phyloP scores from a whole-genome alignment of 176 grass and related monocot genomes.

The Poa pratensis region DNA sequence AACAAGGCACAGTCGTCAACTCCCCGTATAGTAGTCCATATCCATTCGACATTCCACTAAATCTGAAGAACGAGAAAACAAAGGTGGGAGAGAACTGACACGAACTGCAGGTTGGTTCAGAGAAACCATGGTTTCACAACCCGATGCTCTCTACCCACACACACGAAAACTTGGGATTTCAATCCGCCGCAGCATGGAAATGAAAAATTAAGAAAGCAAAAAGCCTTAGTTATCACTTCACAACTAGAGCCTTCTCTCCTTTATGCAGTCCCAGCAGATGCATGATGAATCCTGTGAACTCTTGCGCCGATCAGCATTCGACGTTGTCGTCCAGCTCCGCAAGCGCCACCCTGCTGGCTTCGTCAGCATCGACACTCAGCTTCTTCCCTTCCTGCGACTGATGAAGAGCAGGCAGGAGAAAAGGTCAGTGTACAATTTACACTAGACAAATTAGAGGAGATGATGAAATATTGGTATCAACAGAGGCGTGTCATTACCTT shows the following conservation, averaged over 20 bases:
- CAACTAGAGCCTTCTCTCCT: conserved; percentile 34
- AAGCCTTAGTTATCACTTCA: conserved; percentile 51
- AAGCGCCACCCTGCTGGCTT: conserved; percentile 55
- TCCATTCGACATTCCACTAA: neutral
- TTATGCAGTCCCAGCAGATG: conserved; percentile 25
- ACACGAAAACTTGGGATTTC: conserved; percentile 36
- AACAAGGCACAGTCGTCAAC: neutral
- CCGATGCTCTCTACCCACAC: neutral
- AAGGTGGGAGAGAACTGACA: neutral
- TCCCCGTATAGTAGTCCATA: neutral
- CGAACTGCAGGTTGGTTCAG: conserved; percentile 20
- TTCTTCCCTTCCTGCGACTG: conserved; percentile 33
- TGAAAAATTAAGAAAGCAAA: conserved; percentile 10
- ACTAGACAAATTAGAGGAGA: neutral
- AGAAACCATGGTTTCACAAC: conserved; percentile 69
- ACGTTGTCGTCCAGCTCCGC: conserved; percentile 50
- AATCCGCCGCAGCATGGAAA: neutral
- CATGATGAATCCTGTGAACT: neutral
- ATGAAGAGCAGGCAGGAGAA: neutral
- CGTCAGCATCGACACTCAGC: neutral
- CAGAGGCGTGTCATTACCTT: conserved; percentile 43
- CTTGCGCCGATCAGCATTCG: conserved; percentile 18
- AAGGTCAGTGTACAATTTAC: neutral
- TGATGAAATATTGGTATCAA: neutral
- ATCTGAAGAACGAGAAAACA: neutral